These are phyloP conservation scores for Phyllosticta paracitricarpa DNA, from an alignment of 2,329 filamentous ascomycete species.

Conservation along the genomic window DNA sequence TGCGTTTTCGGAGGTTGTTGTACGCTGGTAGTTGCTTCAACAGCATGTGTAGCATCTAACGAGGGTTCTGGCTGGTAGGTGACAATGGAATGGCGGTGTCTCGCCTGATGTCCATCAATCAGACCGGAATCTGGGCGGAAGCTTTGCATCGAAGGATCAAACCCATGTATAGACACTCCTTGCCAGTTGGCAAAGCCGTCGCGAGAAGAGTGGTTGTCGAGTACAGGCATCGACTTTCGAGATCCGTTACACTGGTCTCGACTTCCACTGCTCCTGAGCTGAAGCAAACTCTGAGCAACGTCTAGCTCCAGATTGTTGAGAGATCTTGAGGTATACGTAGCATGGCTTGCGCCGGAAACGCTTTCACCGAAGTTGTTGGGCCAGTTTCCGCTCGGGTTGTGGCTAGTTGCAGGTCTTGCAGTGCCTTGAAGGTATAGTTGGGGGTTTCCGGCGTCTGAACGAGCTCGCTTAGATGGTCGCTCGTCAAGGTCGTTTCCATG, in stretches of 20 bases:
- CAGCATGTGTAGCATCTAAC: not conserved
- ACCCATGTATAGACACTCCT: not conserved
- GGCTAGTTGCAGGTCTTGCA: constrained; percentile 38
- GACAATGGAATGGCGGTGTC: not conserved
- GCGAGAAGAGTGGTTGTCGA: not conserved
- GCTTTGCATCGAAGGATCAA: not conserved
- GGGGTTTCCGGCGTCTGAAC: constrained; percentile 46
- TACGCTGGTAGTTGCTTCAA: not conserved
- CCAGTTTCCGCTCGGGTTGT: constrained; percentile 19
- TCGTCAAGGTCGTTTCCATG: constrained; percentile 25
- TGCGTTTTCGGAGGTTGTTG: constrained; percentile 18
- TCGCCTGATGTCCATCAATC: not conserved
- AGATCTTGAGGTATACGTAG: not conserved
- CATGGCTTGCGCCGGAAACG: not conserved
- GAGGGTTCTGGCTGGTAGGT: not conserved
- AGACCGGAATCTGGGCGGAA: not conserved
- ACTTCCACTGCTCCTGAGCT: constrained; percentile 6
- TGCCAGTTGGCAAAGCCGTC: not conserved
- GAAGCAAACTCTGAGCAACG: constrained; percentile 5
- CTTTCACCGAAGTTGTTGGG: constrained; percentile 15
- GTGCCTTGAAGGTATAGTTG: constrained; percentile 26
- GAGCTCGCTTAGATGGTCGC: constrained; percentile 49
- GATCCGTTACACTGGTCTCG: not conserved
- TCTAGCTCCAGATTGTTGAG: constrained; percentile 4
- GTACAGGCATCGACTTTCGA: constrained; percentile 6